A percentile compares a stretch with the other conserved stretches of the same genome.
phyloP scores from a whole-genome alignment of 768 basidiomycete genomes.

The Pleurotus tuoliensis region DNA sequence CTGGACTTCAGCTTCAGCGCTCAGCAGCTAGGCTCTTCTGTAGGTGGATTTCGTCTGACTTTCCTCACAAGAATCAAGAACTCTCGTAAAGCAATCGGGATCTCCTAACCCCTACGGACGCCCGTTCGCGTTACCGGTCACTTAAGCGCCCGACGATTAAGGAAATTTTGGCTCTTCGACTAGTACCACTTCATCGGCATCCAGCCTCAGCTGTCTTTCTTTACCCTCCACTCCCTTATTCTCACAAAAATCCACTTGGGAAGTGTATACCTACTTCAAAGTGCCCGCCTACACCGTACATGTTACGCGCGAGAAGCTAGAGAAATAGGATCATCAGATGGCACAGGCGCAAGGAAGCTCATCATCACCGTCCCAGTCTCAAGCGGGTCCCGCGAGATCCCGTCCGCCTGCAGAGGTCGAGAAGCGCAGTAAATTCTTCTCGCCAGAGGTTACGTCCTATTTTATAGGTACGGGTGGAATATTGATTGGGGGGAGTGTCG shows the following conservation, averaged over 20 bases:
- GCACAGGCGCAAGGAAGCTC: constrained; percentile 4
- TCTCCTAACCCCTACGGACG: too few relatives aligned
- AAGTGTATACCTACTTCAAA: neutral
- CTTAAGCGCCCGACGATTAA: neutral
- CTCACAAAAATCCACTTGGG: neutral
- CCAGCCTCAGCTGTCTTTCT: constrained; percentile 1
- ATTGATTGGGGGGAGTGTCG: neutral
- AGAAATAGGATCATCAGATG: constrained; percentile 1
- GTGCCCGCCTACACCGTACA: neutral
- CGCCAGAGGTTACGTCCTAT: constrained; percentile 39
- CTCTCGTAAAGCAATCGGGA: too few relatives aligned
- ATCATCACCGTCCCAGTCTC: neutral
- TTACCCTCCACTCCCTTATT: constrained; percentile 1
- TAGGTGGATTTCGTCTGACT: too few relatives aligned
- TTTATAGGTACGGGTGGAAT: constrained; percentile 32
- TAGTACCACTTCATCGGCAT: neutral
- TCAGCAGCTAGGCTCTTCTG: too few relatives aligned
- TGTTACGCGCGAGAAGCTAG: constrained; percentile 1
- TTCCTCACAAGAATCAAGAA: too few relatives aligned
- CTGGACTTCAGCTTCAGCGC: too few relatives aligned
- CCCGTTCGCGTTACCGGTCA: too few relatives aligned
- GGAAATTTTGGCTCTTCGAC: constrained; percentile 2
- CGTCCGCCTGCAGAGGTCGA: neutral
- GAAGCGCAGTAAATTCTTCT: constrained; percentile 17
- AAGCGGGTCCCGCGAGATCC: neutral